A percentile compares a stretch with the other conserved stretches of the same genome.
Conservation (phyloP, 106 monocot species). For the Dendrobium huoshanense region DNA sequence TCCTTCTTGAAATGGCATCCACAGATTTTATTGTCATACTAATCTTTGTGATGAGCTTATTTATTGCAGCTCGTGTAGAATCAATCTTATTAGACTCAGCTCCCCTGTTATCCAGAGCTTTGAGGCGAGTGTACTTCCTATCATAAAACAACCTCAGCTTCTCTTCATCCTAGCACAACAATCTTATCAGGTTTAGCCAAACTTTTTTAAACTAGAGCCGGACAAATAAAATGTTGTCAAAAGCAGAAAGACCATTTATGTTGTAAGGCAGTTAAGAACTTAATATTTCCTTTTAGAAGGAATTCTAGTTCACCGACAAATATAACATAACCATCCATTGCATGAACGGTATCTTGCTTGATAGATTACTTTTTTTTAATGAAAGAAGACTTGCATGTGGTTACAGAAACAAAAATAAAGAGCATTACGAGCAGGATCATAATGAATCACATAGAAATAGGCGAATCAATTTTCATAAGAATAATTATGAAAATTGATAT, state of each 20-base stretch:
- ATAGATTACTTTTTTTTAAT: neutral
- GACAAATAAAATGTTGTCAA: neutral
- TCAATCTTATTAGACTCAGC: constrained; percentile 68
- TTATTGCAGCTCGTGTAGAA: constrained; percentile 32
- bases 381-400: neutral
- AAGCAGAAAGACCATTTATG: neutral
- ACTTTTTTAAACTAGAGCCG: neutral
- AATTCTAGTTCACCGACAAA: neutral
- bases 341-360: neutral
- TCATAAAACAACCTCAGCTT: constrained; percentile 61
- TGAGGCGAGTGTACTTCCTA: constrained; percentile 55
- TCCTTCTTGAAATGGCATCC: constrained; percentile 56
- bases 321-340: neutral
- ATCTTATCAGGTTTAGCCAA: constrained; percentile 23
- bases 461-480: neutral
- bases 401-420: neutral
- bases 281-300: neutral
- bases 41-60: constrained; percentile 40
- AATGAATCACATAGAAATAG: neutral
- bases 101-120: constrained; percentile 61
- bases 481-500: neutral
- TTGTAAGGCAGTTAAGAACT: no score
- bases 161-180: constrained; percentile 71
- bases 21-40: constrained; percentile 59
- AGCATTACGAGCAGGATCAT: neutral